Percentiles rank a stretch among this genome's conserved stretches.
These are phyloP conservation scores for Didymellaceae sp. DNA, from an alignment of 2,329 filamentous ascomycete genomes.

Conservation along the genomic window DNA sequence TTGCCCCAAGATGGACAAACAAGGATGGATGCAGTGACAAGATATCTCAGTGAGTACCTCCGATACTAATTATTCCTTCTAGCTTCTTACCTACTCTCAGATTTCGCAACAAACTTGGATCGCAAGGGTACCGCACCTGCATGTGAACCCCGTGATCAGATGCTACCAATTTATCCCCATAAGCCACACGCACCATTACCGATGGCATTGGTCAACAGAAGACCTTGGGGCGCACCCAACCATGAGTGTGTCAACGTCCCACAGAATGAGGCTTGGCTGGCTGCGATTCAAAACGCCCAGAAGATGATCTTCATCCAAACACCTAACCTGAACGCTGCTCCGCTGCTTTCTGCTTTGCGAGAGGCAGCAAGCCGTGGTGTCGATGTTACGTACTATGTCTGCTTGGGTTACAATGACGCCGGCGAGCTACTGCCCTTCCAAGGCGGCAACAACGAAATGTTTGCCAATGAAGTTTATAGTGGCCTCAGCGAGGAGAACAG, in stretches of 20 bases:
- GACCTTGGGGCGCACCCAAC: conserved; percentile 69
- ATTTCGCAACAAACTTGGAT: conserved; percentile 54
- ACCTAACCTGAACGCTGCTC: conserved; percentile 76
- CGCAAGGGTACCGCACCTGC: conserved; percentile 63
- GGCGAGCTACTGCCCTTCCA: conserved; percentile 78
- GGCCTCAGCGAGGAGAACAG: conserved; percentile 59
- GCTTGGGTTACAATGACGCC: conserved; percentile 79
- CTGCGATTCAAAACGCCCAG: conserved; percentile 69
- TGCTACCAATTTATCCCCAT: conserved; percentile 71
- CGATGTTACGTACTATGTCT: conserved; percentile 73
- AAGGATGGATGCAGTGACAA: conserved; percentile 64
- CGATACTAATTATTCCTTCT: no score
- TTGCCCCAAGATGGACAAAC: conserved; percentile 60
- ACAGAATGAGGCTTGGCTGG: conserved; percentile 78
- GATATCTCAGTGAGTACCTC: conserved; percentile 64
- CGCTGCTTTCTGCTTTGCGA: conserved; percentile 67
- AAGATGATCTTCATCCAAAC: conserved; percentile 77
- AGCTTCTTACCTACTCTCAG: not conserved
- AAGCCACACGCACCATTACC: conserved; percentile 64
- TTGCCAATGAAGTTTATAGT: conserved; percentile 65
- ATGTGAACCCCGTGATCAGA: conserved; percentile 59
- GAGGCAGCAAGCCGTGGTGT: conserved; percentile 72
- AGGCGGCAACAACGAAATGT: conserved; percentile 77
- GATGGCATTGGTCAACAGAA: conserved; percentile 74
- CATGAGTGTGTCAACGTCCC: conserved; percentile 68